These are phyloP conservation scores for Anthostomella pinea DNA, from an alignment of 2,329 filamentous ascomycete species.

Conservation along the genomic window DNA sequence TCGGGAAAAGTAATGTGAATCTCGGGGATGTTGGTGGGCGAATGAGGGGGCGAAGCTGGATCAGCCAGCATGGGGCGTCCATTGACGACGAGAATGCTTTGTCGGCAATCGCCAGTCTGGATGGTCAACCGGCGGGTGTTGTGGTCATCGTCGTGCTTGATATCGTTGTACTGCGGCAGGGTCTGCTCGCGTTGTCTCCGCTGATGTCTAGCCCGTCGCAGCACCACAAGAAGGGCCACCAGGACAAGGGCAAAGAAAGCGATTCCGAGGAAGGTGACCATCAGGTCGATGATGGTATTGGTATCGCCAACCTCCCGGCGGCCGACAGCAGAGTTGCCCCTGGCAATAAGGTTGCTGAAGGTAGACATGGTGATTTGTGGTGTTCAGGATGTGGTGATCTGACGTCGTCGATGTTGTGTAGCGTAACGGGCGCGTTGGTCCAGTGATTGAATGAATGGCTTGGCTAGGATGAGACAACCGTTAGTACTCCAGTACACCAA, in stretches of 20 bases:
- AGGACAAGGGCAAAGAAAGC: slow-evolving; percentile 70
- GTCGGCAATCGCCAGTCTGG: slow-evolving; percentile 55
- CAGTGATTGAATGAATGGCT: slow-evolving; percentile 21
- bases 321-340: slow-evolving; percentile 40
- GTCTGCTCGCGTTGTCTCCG: slow-evolving; percentile 47
- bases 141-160: slow-evolving; percentile 46
- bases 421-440: slow-evolving; percentile 22
- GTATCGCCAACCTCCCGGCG: slow-evolving; percentile 42
- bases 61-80: slow-evolving; percentile 71
- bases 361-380: slow-evolving; percentile 27
- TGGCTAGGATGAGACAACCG: slow-evolving; percentile 17
- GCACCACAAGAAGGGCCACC: slow-evolving; percentile 64
- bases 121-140: slow-evolving; percentile 57
- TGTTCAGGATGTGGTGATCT: slow-evolving; percentile 15
- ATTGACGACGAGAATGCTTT: slow-evolving; percentile 74
- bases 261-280: slow-evolving; percentile 77
- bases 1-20: slow-evolving; percentile 98
- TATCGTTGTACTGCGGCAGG: slow-evolving; percentile 69
- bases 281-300: slow-evolving; percentile 68
- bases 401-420: slow-evolving; percentile 16
- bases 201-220: slow-evolving; percentile 62
- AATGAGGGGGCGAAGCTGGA: slow-evolving; percentile 70
- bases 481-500: too few relatives aligned
- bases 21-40: slow-evolving; percentile 82
- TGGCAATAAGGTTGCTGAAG: slow-evolving; percentile 37